Evolutionary conservation across 805 yeast genomes (phyloP).

Genomic region (Lachancea sp.): DNA sequence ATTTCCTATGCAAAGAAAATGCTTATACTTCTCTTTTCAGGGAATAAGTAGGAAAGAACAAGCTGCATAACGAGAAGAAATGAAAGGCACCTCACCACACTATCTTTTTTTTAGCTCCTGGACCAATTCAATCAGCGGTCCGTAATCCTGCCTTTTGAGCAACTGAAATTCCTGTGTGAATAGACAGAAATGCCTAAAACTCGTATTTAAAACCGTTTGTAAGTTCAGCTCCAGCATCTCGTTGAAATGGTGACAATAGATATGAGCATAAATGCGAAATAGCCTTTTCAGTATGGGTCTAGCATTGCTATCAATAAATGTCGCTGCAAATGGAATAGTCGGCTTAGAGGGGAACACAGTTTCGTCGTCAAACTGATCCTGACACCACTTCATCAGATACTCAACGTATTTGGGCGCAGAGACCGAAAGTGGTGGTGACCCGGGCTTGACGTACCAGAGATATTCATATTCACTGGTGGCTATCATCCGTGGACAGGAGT

Average conservation of each 20-base stretch:
- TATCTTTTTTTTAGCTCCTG: conserved; percentile 35
- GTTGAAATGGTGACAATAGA: conserved; percentile 95
- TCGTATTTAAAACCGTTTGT: conserved; percentile 88
- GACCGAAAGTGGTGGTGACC: conserved; percentile 70
- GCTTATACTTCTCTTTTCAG: too few species aligned
- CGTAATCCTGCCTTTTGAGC: conserved; percentile 74
- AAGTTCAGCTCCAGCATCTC: conserved; percentile 88
- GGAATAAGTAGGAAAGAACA: too few species aligned
- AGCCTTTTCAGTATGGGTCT: conserved; percentile 85
- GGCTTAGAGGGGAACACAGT: conserved; percentile 81
- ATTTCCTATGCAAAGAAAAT: too few species aligned
- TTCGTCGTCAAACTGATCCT: conserved; percentile 86
- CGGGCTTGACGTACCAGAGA: conserved; percentile 83
- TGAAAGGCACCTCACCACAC: not conserved
- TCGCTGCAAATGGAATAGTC: conserved; percentile 88
- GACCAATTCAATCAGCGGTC: conserved; percentile 85
- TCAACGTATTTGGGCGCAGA: conserved; percentile 96
- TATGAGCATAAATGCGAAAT: conserved; percentile 93
- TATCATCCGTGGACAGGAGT: conserved; percentile 93
- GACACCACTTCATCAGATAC: conserved; percentile 90
- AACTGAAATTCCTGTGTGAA: conserved; percentile 80
- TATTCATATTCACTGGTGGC: conserved; percentile 97
- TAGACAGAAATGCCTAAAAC: conserved; percentile 87
- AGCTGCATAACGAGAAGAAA: too few species aligned
- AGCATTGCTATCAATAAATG: conserved; percentile 62